Evolutionary conservation across 192 early-diverging fungal species (phyloP).

Genomic region (Coemansia sp.): DNA sequence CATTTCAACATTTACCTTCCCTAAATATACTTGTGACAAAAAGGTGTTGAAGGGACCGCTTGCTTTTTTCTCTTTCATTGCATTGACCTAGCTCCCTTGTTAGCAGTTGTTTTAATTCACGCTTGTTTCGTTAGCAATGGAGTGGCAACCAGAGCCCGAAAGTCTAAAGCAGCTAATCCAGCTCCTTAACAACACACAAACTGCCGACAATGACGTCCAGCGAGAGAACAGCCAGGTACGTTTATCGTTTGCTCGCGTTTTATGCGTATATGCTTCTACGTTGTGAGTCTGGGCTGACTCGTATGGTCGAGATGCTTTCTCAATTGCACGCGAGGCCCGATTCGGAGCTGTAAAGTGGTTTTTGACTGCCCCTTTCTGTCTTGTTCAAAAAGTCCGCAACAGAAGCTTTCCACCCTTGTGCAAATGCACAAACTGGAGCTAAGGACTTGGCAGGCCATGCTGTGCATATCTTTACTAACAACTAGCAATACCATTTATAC

Average conservation of each 20-base stretch:
- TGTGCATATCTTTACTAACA: background rate
- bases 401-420: too few species aligned
- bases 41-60: background rate
- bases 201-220: slow-evolving; percentile 67
- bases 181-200: slow-evolving; percentile 75
- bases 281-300: too few species aligned
- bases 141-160: slow-evolving; percentile 80
- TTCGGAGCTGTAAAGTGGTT: background rate
- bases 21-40: background rate
- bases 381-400: background rate
- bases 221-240: slow-evolving; percentile 76
- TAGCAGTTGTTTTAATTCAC: background rate
- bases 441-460: too few species aligned
- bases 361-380: background rate
- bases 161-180: slow-evolving; percentile 75
- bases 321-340: background rate
- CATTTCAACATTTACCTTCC: background rate
- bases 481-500: background rate
- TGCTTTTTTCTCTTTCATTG: background rate
- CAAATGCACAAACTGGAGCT: too few species aligned
- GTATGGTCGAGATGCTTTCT: background rate
- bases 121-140: slow-evolving; percentile 29
- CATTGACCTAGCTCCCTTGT: background rate
- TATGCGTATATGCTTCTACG: background rate
- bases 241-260: background rate